Conservation (phyloP, 345 rosid species). For the Syzygium jambos region DNA sequence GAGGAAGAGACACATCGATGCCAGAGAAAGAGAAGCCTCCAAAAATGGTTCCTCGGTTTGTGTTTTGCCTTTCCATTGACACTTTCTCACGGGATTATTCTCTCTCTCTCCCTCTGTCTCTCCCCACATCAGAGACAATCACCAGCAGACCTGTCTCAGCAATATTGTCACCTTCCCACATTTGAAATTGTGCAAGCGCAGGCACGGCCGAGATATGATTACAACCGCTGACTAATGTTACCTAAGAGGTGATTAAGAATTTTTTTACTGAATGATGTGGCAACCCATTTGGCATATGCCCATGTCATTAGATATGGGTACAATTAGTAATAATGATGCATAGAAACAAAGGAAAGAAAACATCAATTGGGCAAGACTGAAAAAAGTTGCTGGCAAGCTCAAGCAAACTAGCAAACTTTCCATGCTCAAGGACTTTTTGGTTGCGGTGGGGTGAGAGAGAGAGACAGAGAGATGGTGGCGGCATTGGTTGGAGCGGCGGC, state of each 20-base stretch:
- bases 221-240: background rate
- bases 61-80: background rate
- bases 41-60: background rate
- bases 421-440: background rate
- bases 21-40: background rate
- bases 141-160: background rate
- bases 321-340: background rate
- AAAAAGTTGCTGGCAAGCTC: background rate
- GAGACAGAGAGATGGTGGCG: background rate
- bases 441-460: background rate
- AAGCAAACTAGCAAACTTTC: no score
- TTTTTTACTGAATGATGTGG: background rate
- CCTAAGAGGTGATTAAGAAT: background rate
- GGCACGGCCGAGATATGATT: background rate
- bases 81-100: background rate
- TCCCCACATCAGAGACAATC: background rate
- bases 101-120: background rate
- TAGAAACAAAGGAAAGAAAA: background rate
- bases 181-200: background rate
- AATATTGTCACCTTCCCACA: background rate
- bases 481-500: background rate
- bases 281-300: background rate
- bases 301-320: background rate
- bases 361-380: background rate
- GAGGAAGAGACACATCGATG: background rate